Evolutionary conservation across 2,329 filamentous ascomycete genomes (phyloP).

Genomic region (Pseudogymnoascus sp.): DNA sequence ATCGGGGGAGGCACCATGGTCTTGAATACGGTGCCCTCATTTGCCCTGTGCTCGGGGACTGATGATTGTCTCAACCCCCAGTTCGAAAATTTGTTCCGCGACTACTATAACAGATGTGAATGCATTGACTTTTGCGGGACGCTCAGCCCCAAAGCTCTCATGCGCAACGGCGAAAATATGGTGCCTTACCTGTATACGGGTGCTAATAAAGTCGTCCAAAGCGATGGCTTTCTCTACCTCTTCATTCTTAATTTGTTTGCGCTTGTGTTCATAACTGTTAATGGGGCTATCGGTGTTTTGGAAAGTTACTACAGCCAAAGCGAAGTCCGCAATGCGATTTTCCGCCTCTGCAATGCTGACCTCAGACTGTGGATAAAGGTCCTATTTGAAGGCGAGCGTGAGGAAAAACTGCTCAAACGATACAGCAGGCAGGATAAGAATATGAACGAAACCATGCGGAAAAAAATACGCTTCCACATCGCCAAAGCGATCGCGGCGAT

Average conservation of each 20-base stretch:
- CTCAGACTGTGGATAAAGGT: conserved; percentile 9
- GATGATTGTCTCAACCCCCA: not conserved
- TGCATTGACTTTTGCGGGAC: conserved; percentile 14
- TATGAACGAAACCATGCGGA: not conserved
- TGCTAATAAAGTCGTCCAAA: not conserved
- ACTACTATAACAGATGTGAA: not conserved
- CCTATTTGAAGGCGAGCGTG: conserved; percentile 12
- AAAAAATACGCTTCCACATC: conserved; percentile 11
- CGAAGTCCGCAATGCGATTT: conserved; percentile 13
- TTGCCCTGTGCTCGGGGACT: not conserved
- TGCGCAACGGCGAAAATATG: conserved; percentile 12
- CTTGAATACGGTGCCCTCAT: not conserved
- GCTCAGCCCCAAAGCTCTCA: conserved; percentile 6
- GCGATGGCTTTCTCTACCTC: not conserved
- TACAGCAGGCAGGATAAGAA: not conserved
- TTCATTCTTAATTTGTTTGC: conserved; percentile 6
- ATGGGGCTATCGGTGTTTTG: conserved; percentile 11
- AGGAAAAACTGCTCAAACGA: not conserved
- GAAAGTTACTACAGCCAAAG: conserved; percentile 11
- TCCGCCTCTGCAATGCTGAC: conserved; percentile 11
- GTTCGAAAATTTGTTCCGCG: not conserved
- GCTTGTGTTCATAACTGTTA: conserved; percentile 9
- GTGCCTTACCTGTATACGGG: not conserved
- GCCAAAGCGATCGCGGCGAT: conserved; percentile 10
- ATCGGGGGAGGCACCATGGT: conserved; percentile 9